Base-by-base conservation (phyloP, 768 basidiomycete species). In the Porpolomopsis calyptriformis region DNA sequence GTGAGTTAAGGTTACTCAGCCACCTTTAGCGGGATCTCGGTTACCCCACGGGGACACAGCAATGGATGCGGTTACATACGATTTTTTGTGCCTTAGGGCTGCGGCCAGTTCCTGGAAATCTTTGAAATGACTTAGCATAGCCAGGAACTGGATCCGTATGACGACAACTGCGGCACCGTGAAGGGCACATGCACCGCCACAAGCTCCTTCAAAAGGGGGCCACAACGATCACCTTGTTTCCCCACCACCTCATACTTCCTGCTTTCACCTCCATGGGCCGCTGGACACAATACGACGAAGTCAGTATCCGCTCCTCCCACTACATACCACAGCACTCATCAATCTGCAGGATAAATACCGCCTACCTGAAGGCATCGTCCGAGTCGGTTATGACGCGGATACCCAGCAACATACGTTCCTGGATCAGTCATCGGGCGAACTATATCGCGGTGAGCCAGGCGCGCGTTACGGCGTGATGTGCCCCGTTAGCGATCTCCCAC, bases 361-460 rank as follows among this genome's bases (percentile, higher is more conserved):
- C 33, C 62, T 77, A 7, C 74, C 74, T 9, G 70, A 70, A 48
- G 74, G 74, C 45, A 71, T 77, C 72, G 66, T 76, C 49, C 77
- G 85, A 25, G 74, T 82, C 47, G 85, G 83, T 10, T 87, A 86
- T 55, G 85, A 88, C 61, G 65, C 79, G 3, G 85, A 87, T 64
- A 70, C 71, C 2, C 72, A 74, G 43, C 65, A 71, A 43, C 85
- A 86, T 65, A 70, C n/a, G n/a, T n/a, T n/a, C 14, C 29, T 31
- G 14, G 7, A 31, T 14, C 14, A 31, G 14, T n/a, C n/a, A n/a
- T 14, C 7, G 7, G 29, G 7, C 29, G 29, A 31, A 7, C 7
- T 14, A 7, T 31, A 31, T 14, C 7, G 7, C 29, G 29, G 29
- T 31, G 29, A 7, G 7, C 29, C 29, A 7, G 7, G 29, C 29